Conservation (phyloP, 169 alveolate genomes). For the Eimeria zaria region DNA sequence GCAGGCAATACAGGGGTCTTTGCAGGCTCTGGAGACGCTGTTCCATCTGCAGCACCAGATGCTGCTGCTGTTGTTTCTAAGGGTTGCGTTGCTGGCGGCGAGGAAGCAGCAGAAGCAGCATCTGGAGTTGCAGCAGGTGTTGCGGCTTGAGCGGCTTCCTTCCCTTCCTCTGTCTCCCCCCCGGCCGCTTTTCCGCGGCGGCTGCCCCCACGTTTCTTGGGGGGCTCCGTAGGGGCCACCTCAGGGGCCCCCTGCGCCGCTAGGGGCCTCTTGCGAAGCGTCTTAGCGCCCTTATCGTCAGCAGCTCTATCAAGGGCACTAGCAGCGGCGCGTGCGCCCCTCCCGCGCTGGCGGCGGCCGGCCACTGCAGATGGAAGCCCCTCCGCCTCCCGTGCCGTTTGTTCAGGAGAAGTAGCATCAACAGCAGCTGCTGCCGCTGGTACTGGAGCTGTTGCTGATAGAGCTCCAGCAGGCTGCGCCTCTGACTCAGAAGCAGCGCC, state of each 20-base stretch:
- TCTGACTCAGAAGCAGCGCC: neutral
- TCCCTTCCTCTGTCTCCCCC: neutral
- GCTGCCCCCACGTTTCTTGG: neutral
- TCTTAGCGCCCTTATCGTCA: neutral
- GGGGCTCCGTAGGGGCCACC: neutral
- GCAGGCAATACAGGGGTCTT: neutral
- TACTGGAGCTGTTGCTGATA: neutral
- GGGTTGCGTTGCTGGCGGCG: neutral
- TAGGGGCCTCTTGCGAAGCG: neutral
- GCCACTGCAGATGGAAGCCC: neutral
- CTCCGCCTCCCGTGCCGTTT: neutral
- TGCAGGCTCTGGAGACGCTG: no score
- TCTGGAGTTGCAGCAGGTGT: neutral
- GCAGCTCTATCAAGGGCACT: neutral
- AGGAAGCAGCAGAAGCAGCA: neutral
- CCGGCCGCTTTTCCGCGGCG: neutral
- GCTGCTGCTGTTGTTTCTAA: neutral
- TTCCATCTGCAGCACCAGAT: neutral
- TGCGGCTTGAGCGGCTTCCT: neutral
- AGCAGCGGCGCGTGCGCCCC: neutral
- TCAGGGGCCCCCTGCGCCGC: conserved; percentile 1
- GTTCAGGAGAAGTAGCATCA: neutral
- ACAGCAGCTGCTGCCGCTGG: neutral
- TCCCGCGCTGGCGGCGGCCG: neutral
- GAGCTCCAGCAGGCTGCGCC: neutral